Base-by-base conservation (phyloP, 2,329 filamentous ascomycete species). In the Aspergillus brasiliensis region DNA sequence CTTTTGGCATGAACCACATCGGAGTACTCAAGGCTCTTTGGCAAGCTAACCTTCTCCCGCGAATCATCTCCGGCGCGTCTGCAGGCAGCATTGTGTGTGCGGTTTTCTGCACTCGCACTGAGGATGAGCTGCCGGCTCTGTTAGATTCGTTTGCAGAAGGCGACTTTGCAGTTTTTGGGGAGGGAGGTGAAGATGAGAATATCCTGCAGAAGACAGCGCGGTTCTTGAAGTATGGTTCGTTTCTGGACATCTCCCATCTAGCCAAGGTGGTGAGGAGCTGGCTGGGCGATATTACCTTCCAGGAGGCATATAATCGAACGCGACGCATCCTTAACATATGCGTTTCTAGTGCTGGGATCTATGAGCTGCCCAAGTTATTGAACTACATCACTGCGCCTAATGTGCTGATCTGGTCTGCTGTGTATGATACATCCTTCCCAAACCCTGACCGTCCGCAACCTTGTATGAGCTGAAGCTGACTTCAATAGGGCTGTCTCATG, bases 381-480 rank as follows among this genome's bases (percentile, higher is more conserved):
- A 98, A 98, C 75, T 97, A 97, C 70, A 86, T 96, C 60, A 97
- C 94, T 0, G 90, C 94, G 0, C 93, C 94, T 0, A 95, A 97
- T 71, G 93, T 98, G 56, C 86, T 97, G 78, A 93, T 98, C 57
- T 97, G 93, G 92, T 97, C 93, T 15, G 94, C 94, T 34, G 93
- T 97, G 69, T 84, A 77, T 80, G 82, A 80, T 8, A 25, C 19
- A 5, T 17, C 7, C 7, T 28, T n/a, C 3, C 47, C 38, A 2
- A 51, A 5, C 3, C 10, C 5, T 4, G 11, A 5, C 5, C 19
- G 34, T 27, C 4, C 5, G 31, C 19, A 34, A 15, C 34, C 8
- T 5, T 37, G 1, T 6, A 28, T 31, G 19, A 6, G 23, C 13
- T 42, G 5, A 17, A 10, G 52, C 62, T 70, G 60, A 72, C 57